Evolutionary conservation across 306 rosid species (phyloP), one percentile per base, ranked within the genome.

Genomic region (Vigna reflexopilosa): DNA sequence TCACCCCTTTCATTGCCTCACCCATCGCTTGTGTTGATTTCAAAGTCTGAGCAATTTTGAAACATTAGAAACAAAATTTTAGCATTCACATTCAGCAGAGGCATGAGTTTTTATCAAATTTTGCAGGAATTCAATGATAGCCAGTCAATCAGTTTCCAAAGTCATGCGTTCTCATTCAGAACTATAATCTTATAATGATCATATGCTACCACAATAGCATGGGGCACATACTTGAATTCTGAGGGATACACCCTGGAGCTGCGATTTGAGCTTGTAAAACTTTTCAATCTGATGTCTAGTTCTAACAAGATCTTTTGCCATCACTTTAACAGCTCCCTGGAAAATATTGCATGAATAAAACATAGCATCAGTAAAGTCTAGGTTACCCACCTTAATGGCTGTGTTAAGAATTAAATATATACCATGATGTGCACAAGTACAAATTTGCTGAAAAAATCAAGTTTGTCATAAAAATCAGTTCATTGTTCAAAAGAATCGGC

Each of bases 1-100:
- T 95, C 83, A 95, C 98, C 4, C 98, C 98, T 81, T 95, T 95
- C 98, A 95, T 95, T 34, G 98, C 98, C 89, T 95, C 98, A 26
- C 98, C 98, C 98, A 95, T 95, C 8, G 98, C 98, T 88, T 95
- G 98, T 26, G 98, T 95, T 5, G 98, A 95, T 84, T 95, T 95
- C 87, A 95, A 81, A 5, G 98, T 95, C 98, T 95, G 85, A 65
- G 83, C 36, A 68, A 5, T 72, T 20, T 49, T 20, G 30, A 55
- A 19, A 34, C 10, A 54, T 22, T 44, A 45, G 13, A 54, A 65
- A 51, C 17, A 63, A 65, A 47, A 59, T 48, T 79, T 42, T 42
- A 72, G 26, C 65, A 58, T 51, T 11, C 51, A 42, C 22, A 69
- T 10, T 45, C 26, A 1, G 58, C 48, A 4, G 55, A 63, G 32